Conservation (phyloP, 1,284 basidiomycete species). For the Ustilago vetiveriae region DNA sequence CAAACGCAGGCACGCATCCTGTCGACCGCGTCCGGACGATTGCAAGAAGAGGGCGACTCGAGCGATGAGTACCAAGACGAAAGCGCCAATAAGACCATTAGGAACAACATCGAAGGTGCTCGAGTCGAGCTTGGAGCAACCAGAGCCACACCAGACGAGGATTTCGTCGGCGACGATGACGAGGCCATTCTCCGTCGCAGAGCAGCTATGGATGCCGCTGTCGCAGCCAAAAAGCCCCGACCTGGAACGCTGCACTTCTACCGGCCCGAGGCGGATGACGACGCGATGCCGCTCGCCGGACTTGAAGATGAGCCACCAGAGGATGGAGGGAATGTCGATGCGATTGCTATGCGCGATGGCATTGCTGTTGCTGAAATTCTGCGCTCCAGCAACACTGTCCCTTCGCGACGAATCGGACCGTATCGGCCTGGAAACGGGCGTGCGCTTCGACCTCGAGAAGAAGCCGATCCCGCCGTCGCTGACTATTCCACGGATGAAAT, state of each 20-base stretch:
- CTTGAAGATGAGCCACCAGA: constrained; percentile 5
- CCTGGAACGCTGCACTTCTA: constrained; percentile 34
- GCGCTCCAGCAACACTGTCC: constrained; percentile 4
- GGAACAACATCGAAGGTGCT: constrained; percentile 3
- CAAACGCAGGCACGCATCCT: constrained; percentile 11
- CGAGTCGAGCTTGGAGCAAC: constrained; percentile 9
- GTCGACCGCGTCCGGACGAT: constrained; percentile 30
- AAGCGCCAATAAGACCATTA: neutral
- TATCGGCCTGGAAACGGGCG: constrained; percentile 21
- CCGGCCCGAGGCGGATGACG: constrained; percentile 23
- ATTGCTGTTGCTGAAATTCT: constrained; percentile 17
- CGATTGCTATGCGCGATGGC: constrained; percentile 30
- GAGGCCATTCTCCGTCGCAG: constrained; percentile 18
- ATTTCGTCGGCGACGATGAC: constrained; percentile 43
- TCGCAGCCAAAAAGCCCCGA: constrained; percentile 27
- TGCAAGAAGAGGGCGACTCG: constrained; percentile 24
- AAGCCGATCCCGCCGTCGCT: constrained; percentile 10
- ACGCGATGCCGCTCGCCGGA: constrained; percentile 11
- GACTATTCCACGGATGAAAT: constrained; percentile 14
- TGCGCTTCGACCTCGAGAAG: constrained; percentile 1
- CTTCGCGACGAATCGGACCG: constrained; percentile 33
- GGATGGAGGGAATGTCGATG: constrained; percentile 20
- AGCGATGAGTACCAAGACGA: constrained; percentile 10
- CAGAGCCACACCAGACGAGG: constrained; percentile 23
- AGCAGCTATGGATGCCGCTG: constrained; percentile 29